Conservation (phyloP, 768 basidiomycete genomes). For the Plicaturopsis crispa region DNA sequence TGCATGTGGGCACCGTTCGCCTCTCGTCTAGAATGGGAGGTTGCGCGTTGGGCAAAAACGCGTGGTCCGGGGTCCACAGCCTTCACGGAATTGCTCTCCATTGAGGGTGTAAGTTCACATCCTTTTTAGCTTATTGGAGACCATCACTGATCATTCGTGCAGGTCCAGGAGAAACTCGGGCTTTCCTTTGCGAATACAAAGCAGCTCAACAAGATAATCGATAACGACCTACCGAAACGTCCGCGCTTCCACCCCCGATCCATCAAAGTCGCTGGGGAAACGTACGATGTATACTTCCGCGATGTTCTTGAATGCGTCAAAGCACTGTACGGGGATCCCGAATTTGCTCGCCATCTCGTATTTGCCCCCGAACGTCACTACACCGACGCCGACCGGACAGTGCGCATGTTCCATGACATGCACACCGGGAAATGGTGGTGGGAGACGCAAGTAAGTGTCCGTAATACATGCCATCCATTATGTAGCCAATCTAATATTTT, state of each 20-base stretch:
- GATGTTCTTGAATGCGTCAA: slow-evolving; percentile 29
- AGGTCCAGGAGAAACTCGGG: slow-evolving; percentile 17
- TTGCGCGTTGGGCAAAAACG: slow-evolving; percentile 33
- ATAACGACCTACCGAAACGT: slow-evolving; percentile 17
- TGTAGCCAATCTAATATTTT: background rate
- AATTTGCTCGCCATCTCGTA: slow-evolving; percentile 21
- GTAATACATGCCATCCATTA: background rate
- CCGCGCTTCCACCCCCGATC: slow-evolving; percentile 19
- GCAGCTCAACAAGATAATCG: slow-evolving; percentile 27
- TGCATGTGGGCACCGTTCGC: slow-evolving; percentile 22
- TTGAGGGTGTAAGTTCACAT: slow-evolving; percentile 26
- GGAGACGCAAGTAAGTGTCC: slow-evolving; percentile 31
- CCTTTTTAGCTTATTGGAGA: background rate
- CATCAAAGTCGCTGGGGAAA: slow-evolving; percentile 20
- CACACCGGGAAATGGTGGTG: slow-evolving; percentile 48
- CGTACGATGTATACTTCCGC: slow-evolving; percentile 22
- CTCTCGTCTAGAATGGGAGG: slow-evolving; percentile 28
- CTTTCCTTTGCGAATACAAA: slow-evolving; percentile 23
- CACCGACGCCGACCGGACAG: slow-evolving; percentile 15
- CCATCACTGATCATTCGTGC: background rate
- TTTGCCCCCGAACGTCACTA: slow-evolving; percentile 31
- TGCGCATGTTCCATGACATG: slow-evolving; percentile 31
- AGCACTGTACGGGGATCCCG: slow-evolving; percentile 25
- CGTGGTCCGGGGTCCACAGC: slow-evolving; percentile 27
- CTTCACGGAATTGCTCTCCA: slow-evolving; percentile 27